A percentile compares a stretch with the other conserved stretches of the same genome.
Conservation (phyloP, 768 basidiomycete species). For the Lentinula raphanica region DNA sequence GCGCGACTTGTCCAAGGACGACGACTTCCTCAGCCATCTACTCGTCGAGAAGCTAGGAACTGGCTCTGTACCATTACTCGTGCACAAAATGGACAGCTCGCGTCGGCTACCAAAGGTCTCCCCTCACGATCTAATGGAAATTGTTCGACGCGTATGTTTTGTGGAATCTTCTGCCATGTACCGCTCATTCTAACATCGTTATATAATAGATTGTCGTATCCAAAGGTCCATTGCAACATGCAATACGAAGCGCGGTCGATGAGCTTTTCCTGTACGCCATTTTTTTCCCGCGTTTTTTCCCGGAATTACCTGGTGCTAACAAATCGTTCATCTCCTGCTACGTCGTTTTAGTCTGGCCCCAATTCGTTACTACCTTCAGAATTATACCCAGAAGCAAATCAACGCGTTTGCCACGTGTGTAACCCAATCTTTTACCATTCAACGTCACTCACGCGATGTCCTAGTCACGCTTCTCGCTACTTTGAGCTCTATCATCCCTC, state of each 20-base stretch:
- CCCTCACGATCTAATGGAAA: constrained; percentile 58
- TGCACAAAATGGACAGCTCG: constrained; percentile 86
- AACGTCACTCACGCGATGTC: constrained; percentile 20
- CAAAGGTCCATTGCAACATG: constrained; percentile 51
- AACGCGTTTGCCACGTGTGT: constrained; percentile 92
- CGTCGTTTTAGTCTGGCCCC: constrained; percentile 50
- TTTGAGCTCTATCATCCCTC: constrained; percentile 81
- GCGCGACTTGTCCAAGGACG: constrained; percentile 84
- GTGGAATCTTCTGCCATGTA: constrained; percentile 24
- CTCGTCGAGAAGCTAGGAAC: constrained; percentile 87
- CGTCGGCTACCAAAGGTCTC: constrained; percentile 74
- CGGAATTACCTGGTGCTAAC: not conserved
- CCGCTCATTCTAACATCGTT: constrained; percentile 19
- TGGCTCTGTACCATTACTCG: constrained; percentile 70
- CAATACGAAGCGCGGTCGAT: constrained; percentile 70
- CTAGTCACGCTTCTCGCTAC: constrained; percentile 82
- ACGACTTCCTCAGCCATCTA: constrained; percentile 86
- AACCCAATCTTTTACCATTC: constrained; percentile 16
- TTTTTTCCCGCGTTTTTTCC: constrained; percentile 18
- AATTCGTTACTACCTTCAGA: constrained; percentile 73
- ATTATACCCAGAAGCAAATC: constrained; percentile 77
- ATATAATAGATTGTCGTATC: constrained; percentile 48
- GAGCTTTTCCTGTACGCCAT: constrained; percentile 66
- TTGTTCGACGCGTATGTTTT: constrained; percentile 65
- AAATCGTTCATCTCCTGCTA: not conserved